Base-by-base conservation (phyloP, 306 rosid genomes). In the Prunus padus region DNA sequence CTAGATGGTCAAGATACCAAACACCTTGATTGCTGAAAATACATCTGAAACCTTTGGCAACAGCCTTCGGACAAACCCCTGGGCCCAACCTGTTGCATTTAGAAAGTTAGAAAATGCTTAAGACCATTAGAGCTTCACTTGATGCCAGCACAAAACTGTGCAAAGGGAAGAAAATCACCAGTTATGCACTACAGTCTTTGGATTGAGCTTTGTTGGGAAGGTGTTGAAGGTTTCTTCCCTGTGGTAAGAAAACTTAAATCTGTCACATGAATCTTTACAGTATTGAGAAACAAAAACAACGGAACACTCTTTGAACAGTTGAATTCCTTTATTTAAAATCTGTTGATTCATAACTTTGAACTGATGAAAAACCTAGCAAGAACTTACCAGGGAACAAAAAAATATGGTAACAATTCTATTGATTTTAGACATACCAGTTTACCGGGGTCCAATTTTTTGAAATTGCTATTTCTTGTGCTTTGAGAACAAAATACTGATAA, bases 161-260 rank as follows among this genome's bases (percentile, higher is more conserved):
- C 54, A 40, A 0, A 49, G 74, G 74, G 62, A 77, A 20, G 75
- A 81, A 89, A 76, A 85, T 69, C 78, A 95, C 99, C 99, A 95
- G 83, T 95, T 90, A 77, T 92, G 99, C 73, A 95, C 99, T 46
- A 95, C 67, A 28, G 99, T 95, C 89, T 69, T 63, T 8, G 97
- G 97, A 84, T 89, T 84, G 80, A 95, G 98, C 80, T 86, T 89
- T 65, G 77, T 18, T 20, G 91, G 87, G 81, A 95, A 95, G 71
- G 84, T 28, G 82, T 91, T 79, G 86, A 95, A 95, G 82, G 99
- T 90, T 87, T 95, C 99, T 79, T 95, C 99, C 99, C 98, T 95
- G 92, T 64, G 60, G 78, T 42, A 70, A 82, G 25, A 80, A 75
- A 74, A 76, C 20, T 50, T 28, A 78, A 28, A 66, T 77, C 31